These are phyloP conservation scores for Schizophyllum amplum DNA, from an alignment of 1,284 basidiomycete genomes.

Conservation along the genomic window DNA sequence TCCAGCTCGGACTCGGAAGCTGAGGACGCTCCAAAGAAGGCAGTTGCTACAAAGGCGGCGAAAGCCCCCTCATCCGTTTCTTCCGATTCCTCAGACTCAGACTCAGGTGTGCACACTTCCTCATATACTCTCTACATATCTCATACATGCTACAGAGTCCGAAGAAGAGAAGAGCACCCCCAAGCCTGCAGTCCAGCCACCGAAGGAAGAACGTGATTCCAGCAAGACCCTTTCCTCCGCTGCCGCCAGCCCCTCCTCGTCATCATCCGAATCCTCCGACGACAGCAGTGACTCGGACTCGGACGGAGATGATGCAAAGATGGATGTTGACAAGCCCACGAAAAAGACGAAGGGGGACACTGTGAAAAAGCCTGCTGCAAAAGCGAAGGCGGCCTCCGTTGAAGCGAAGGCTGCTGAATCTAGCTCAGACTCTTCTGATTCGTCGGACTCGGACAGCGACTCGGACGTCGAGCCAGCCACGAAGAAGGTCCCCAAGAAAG, in stretches of 20 bases:
- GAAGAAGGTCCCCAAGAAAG: slow-evolving; percentile 4
- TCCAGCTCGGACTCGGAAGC: slow-evolving; percentile 11
- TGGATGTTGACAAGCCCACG: not conserved
- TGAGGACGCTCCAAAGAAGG: slow-evolving; percentile 7
- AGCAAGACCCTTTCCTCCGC: not conserved
- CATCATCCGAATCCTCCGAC: slow-evolving; percentile 6
- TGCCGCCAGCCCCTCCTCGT: not conserved
- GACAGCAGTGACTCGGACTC: slow-evolving; percentile 16
- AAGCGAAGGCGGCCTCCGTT: slow-evolving; percentile 4
- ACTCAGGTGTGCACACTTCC: not conserved
- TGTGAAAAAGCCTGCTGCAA: not conserved
- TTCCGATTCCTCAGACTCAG: slow-evolving; percentile 4
- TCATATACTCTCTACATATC: not conserved
- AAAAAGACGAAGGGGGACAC: slow-evolving; percentile 3
- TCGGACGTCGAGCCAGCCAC: slow-evolving; percentile 8
- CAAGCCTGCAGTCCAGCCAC: not conserved
- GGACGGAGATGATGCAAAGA: slow-evolving; percentile 8
- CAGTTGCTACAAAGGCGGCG: slow-evolving; percentile 6
- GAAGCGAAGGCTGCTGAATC: not conserved
- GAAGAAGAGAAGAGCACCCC: not conserved
- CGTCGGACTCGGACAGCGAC: slow-evolving; percentile 11
- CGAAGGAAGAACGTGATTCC: slow-evolving; percentile 1
- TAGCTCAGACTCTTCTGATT: slow-evolving; percentile 11
- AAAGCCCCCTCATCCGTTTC: slow-evolving; percentile 12
- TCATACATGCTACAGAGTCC: not conserved